Percentiles rank a stretch among this genome's conserved stretches.
phyloP scores from a whole-genome alignment of 441 rosid species.

The Omphalea diandra region DNA sequence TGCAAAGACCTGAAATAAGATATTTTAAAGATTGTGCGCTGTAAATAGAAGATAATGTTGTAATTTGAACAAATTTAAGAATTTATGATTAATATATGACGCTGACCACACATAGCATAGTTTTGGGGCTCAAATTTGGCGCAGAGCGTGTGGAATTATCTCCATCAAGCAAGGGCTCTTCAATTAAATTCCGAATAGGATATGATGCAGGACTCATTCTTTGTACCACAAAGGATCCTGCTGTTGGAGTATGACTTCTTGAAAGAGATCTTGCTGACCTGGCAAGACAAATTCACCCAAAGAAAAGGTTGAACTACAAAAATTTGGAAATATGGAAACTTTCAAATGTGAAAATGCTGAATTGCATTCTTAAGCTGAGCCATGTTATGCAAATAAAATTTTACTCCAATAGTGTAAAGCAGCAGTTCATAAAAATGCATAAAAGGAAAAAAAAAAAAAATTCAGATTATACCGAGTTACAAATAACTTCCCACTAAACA shows the following conservation, averaged over 20 bases:
- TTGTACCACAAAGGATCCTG: conserved; percentile 56
- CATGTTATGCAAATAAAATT: background rate
- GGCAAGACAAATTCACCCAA: conserved; percentile 24
- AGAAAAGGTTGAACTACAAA: background rate
- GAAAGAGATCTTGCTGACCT: conserved; percentile 88
- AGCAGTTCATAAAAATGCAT: background rate
- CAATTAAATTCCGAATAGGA: conserved; percentile 33
- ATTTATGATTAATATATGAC: background rate
- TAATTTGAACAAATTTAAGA: conserved; percentile 2
- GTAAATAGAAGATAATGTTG: background rate
- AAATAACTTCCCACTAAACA: background rate
- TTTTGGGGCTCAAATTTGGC: conserved; percentile 48
- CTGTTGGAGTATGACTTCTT: conserved; percentile 73
- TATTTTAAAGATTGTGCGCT: background rate
- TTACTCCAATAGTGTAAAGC: background rate
- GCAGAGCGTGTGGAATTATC: conserved; percentile 35
- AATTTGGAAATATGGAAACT: too few relatives aligned
- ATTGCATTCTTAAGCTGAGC: background rate
- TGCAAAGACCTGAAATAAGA: conserved; percentile 46
- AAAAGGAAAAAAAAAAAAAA: background rate
- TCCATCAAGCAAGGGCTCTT: conserved; percentile 70
- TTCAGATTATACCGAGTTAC: background rate
- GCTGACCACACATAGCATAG: conserved; percentile 66
- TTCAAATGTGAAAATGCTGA: too few relatives aligned
- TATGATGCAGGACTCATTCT: conserved; percentile 46